These are phyloP conservation scores for Przewalskia tangutica DNA, from an alignment of 257 asterid species.

Conservation along the genomic window DNA sequence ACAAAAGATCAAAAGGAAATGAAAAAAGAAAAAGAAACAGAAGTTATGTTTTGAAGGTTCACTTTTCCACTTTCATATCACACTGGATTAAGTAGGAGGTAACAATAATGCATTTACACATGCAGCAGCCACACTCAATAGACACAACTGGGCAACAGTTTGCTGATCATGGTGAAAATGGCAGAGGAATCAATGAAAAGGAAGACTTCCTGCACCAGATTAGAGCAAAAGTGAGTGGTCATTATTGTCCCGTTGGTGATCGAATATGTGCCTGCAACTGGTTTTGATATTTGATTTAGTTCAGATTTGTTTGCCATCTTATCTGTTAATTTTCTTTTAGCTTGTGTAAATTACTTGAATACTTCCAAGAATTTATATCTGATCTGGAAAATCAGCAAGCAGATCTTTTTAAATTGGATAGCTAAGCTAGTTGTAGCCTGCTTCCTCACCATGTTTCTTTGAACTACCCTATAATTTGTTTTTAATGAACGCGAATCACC, in stretches of 20 bases:
- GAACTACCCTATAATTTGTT: neutral
- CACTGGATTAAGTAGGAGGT: neutral
- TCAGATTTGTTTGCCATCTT: neutral
- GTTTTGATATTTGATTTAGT: neutral
- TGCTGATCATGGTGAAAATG: slow-evolving; percentile 18
- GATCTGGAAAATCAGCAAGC: neutral
- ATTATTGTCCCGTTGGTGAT: neutral
- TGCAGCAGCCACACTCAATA: slow-evolving; percentile 33
- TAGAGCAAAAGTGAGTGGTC: slow-evolving; percentile 64
- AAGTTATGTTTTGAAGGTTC: neutral
- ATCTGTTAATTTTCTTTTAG: neutral
- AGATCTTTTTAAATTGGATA: neutral
- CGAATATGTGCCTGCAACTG: neutral
- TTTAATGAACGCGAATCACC: neutral
- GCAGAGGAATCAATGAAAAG: slow-evolving; percentile 43
- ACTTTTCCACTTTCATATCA: neutral
- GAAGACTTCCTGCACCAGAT: slow-evolving; percentile 90
- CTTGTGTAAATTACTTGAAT: neutral
- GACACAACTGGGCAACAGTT: slow-evolving; percentile 29
- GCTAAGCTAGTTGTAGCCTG: slow-evolving; percentile 1
- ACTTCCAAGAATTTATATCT: neutral
- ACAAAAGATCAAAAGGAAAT: neutral
- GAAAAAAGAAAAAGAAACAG: neutral
- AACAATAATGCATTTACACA: slow-evolving; percentile 5
- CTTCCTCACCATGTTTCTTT: neutral